Evolutionary conservation across 768 basidiomycete genomes (phyloP), one percentile per base, ranked within the genome.

Genomic region (Pleurotus salmoneostramineus): DNA sequence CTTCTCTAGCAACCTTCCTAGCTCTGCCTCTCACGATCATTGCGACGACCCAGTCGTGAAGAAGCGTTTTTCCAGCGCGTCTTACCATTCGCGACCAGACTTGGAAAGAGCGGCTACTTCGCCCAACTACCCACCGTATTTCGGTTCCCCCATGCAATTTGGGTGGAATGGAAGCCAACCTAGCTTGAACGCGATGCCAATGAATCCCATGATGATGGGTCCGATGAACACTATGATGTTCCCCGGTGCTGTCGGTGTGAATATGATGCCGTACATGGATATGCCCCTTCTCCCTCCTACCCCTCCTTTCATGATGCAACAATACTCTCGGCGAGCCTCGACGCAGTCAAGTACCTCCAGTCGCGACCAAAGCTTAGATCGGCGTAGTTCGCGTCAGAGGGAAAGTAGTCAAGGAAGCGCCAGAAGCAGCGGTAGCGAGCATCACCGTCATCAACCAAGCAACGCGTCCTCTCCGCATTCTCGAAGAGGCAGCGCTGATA

Each of bases 281-380:
- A 82, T 83, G 79, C 86, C 88, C 5, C 72, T 91, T 7, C 76
- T 91, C 33, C 89, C 89, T 7, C 89, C 89, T 4, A 77, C 83
- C 1, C 81, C 89, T 21, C 87, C 89, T 10, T 91, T 90, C 70
- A 89, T 89, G 85, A 78, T 87, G 73, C 82, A 83, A 56, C 78
- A 83, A 58, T 83, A 77, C 57, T 77, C 82, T 33, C 75, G 78
- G 21, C 70, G 68, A 34, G 62, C 62, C 50, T 72, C 73, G 42
- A 65, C 70, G 60, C 63, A 72, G 27, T 68, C 71, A 2, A 54
- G 67, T 44, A 68, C 72, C 34, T 60, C 69, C 61, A 75, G 67
- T 32, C 52, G 52, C 11, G 52, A 55, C 4, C 52, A 43, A 12
- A 55, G 52, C 37, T 17, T 40, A 32, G 52, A 55, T 11, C 31